Base-by-base conservation (phyloP, 2,329 filamentous ascomycete species). In the Phyllosticta paracitricarpa region DNA sequence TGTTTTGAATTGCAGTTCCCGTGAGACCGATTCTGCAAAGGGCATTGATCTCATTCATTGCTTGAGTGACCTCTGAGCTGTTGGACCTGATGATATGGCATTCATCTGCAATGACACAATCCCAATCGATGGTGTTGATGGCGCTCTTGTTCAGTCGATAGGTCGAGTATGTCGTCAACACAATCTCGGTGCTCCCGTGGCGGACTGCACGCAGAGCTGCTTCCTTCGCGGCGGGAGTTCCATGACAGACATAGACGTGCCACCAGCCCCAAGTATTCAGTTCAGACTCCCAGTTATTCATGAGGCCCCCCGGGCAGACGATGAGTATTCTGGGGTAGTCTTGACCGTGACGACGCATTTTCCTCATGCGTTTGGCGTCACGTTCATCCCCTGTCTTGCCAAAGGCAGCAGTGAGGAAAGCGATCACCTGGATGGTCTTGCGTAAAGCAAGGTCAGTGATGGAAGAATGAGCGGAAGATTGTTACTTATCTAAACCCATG, bases 1-100 rank as follows among this genome's bases (percentile, higher is more conserved):
- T 94, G 73, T 99, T 99, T 71, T 99, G 94, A 54, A 99, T 97
- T 0, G 93, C 93, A 0, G 94, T 99, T 1, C 94, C 94, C 0
- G 92, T 97, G 8, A 99, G 79, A 0, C 94, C 94, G 63, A 99
- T 92, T 35, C 94, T 84, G 70, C 94, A 97, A 2, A 97, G 82
- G 0, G 92, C 86, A 67, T 99, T 99, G 66, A 97, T 80, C 64
- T 92, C 84, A 67, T 91, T 89, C 88, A 99, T 93, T 0, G 91
- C 87, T 68, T 89, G 84, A 0, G 93, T 94, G 7, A 88, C 89
- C 64, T 88, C 88, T 0, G 92, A 87, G 53, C 78, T 81, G 56
- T 83, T 81, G 66, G 93, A 91, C 75, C 97, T 99, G 70, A 97
- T 84, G 48, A 82, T 80, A 69, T 99, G 94, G 68, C 91, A 97